Base-by-base conservation (phyloP, 371 early-diverging fungal species). In the Gilbertella persicaria region DNA sequence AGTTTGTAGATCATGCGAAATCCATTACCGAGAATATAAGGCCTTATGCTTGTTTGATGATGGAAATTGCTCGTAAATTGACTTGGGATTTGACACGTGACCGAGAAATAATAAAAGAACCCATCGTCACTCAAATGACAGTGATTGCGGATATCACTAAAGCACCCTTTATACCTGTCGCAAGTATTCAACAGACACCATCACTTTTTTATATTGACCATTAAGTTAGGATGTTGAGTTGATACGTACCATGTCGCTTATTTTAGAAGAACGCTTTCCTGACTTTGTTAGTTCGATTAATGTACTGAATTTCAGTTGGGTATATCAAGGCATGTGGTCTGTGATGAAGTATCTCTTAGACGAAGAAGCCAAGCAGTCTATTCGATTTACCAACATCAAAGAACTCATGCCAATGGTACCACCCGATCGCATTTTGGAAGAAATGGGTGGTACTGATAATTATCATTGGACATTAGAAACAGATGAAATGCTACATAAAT, bases 291-390 rank as follows among this genome's bases (percentile, higher is more conserved):
- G 60, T 4, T 60, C 68, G 3, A 63, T 78, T 13, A 63, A 70
- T 52, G 64, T 74, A 1, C 53, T 78, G 42, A 78, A 78, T 25
- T 74, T 74, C 47, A 69, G 75, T 5, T 78, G 75, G 78, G 56
- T 70, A 52, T 74, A 74, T 58, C 75, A 74, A 54, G 72, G 75
- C 2, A 16, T 70, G 26, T 78, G 78, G 78, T 67, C 74, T 25
- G 62, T 72, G 48, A 46, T 73, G 7, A 72, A 74, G 33, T 45
- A 61, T 24, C 41, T 78, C 8, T 38, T 78, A 30, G 68, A 55
- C 23, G 69, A 78, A 12, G 53, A 67, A 35, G 73, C 73, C 16
- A 66, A 66, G 16, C 60, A 63, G 10, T 55, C 58, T 3, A 64
- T 78, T 13, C 61, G 51, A 7, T 78, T 78, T 37, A 70, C 68